A percentile compares a stretch with the other conserved stretches of the same genome.
phyloP scores from a whole-genome alignment of 352 stramenopile genomes.

The Aphanomyces astaci region DNA sequence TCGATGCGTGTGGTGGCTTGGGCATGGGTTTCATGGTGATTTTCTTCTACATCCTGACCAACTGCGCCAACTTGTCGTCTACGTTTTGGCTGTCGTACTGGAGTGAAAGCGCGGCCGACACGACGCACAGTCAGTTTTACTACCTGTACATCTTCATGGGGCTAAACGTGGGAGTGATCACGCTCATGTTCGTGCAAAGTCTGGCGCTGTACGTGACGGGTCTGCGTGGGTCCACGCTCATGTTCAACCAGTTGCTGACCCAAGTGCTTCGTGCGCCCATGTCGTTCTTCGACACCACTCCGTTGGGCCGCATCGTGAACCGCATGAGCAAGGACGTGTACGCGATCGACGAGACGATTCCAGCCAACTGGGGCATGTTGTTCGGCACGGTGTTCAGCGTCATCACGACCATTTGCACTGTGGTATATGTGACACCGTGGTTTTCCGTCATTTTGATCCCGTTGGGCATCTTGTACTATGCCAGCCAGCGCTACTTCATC shows the following conservation, averaged over 20 bases:
- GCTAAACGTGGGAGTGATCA: conserved; percentile 45
- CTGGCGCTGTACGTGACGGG: conserved; percentile 50
- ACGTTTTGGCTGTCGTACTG: conserved; percentile 91
- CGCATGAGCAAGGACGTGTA: conserved; percentile 82
- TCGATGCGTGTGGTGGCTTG: conserved; percentile 54
- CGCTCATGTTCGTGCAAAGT: conserved; percentile 51
- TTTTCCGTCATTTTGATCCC: conserved; percentile 30
- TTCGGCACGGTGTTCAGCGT: conserved; percentile 41
- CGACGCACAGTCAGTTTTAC: conserved; percentile 24
- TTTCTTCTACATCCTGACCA: conserved; percentile 41
- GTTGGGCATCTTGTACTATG: conserved; percentile 56
- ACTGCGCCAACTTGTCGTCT: conserved; percentile 8
- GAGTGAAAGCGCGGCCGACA: conserved; percentile 46
- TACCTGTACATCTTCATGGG: conserved; percentile 80
- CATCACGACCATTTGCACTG: conserved; percentile 52
- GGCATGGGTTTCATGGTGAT: conserved; percentile 42
- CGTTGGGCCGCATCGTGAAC: conserved; percentile 35
- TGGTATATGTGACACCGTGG: conserved; percentile 26
- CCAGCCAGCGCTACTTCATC: conserved; percentile 72
- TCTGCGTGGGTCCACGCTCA: conserved; percentile 45
- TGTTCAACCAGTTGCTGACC: conserved; percentile 60
- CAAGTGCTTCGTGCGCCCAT: conserved; percentile 34
- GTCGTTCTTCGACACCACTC: conserved; percentile 33
- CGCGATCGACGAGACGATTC: conserved; percentile 80
- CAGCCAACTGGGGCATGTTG: conserved; percentile 28